Percentiles rank a stretch among this genome's conserved stretches.
These are phyloP conservation scores for Platanus orientalis DNA, from an alignment of 164 flowering plant genomes.

Conservation along the genomic window DNA sequence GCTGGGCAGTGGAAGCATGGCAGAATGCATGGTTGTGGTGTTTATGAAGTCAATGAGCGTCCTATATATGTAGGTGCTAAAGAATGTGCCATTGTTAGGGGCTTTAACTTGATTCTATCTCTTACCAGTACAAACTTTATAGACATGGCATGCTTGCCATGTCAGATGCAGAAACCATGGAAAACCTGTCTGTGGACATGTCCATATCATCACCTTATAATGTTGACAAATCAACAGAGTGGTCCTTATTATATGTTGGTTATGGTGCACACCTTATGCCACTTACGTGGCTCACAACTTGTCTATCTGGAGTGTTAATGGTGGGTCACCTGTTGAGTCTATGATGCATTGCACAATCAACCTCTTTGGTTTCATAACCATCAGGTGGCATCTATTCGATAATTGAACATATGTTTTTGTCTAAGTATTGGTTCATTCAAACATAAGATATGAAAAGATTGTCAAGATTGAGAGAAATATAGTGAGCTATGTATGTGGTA, in stretches of 20 bases:
- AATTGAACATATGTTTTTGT: neutral
- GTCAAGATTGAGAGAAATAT: too few species aligned
- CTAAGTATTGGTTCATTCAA: neutral
- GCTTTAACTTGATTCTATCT: neutral
- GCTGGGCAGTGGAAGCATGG: slow-evolving; percentile 98
- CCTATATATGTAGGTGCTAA: slow-evolving; percentile 51
- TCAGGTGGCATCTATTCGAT: neutral
- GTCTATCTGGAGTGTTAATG: neutral
- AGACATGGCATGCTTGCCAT: too few species aligned
- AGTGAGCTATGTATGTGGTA: too few species aligned
- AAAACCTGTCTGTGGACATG: too few species aligned
- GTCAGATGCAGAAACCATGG: too few species aligned
- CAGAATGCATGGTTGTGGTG: slow-evolving; percentile 96
- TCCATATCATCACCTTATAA: too few species aligned
- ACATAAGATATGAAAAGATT: neutral
- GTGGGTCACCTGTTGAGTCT: neutral
- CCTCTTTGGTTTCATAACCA: neutral
- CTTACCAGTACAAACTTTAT: too few species aligned
- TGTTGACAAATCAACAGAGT: too few species aligned
- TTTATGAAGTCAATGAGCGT: slow-evolving; percentile 81
- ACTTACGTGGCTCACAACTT: neutral
- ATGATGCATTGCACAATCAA: neutral
- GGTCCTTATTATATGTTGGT: too few species aligned
- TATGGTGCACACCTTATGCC: neutral
- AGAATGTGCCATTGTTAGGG: neutral